Conservation (phyloP, 2,329 filamentous ascomycete genomes). For the Orbilia javanica region DNA sequence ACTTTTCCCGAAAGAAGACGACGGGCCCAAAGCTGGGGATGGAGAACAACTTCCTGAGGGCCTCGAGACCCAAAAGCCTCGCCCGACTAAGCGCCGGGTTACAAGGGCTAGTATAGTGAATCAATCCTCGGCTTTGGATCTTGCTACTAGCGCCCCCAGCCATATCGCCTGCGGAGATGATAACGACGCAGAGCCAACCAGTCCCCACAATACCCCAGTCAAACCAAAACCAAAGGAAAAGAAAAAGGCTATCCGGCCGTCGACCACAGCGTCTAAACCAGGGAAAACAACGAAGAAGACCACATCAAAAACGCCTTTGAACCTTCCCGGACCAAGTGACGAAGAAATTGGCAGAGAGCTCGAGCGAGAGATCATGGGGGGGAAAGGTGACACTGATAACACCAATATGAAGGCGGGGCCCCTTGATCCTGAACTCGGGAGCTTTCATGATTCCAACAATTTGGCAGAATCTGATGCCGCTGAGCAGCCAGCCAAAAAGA, state of each 20-base stretch:
- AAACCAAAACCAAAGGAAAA: constrained; percentile 26
- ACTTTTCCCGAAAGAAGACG: constrained; percentile 3
- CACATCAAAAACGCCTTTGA: neutral
- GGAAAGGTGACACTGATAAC: constrained; percentile 63
- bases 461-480: constrained; percentile 65
- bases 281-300: constrained; percentile 11
- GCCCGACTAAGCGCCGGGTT: constrained; percentile 44
- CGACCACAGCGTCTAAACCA: constrained; percentile 65
- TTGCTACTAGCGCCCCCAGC: neutral
- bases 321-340: constrained; percentile 66
- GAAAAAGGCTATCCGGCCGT: constrained; percentile 68
- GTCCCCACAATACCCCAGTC: constrained; percentile 4
- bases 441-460: constrained; percentile 59
- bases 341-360: constrained; percentile 76
- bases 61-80: neutral
- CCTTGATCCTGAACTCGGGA: constrained; percentile 59
- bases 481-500: constrained; percentile 68
- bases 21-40: neutral
- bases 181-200: neutral
- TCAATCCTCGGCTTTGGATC: neutral
- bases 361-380: constrained; percentile 74
- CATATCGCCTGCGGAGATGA: constrained; percentile 8
- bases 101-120: constrained; percentile 52
- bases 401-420: constrained; percentile 69
- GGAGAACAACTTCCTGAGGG: constrained; percentile 3